A percentile compares a stretch with the other conserved stretches of the same genome.
These are phyloP conservation scores for Fusarium sp. DNA, from an alignment of 2,329 filamentous ascomycete genomes.

Conservation along the genomic window DNA sequence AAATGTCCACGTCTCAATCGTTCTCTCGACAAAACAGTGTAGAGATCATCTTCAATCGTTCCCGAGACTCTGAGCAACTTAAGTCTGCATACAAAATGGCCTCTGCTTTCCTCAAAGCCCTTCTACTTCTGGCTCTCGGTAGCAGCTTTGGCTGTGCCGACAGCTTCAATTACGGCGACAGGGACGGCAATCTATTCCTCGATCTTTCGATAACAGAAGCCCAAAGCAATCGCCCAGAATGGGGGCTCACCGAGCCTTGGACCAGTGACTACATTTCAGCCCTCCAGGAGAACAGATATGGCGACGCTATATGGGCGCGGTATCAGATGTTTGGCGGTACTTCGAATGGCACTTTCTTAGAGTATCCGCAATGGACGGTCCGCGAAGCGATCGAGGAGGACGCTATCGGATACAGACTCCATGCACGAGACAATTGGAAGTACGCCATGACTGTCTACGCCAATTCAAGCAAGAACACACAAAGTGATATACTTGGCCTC, in stretches of 20 bases:
- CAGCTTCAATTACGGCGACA: background rate
- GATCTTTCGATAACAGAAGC: background rate
- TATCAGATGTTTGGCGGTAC: background rate
- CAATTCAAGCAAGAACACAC: background rate
- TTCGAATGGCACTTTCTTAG: background rate
- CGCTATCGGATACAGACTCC: background rate
- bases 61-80: no score
- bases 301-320: background rate
- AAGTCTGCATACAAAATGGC: no score
- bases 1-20: no score
- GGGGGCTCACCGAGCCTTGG: background rate
- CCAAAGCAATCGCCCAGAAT: background rate
- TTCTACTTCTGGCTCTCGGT: background rate
- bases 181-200: background rate
- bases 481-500: background rate
- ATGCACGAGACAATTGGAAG: background rate
- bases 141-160: background rate
- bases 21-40: fast-evolving
- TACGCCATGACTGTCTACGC: background rate
- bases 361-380: background rate
- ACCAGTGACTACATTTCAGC: background rate
- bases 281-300: background rate
- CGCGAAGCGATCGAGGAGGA: background rate
- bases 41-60: fast-evolving
- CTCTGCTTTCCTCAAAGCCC: background rate